Evolutionary conservation across 2,329 filamentous ascomycete species (phyloP).

Genomic region (Rasamsonia emersonii): DNA sequence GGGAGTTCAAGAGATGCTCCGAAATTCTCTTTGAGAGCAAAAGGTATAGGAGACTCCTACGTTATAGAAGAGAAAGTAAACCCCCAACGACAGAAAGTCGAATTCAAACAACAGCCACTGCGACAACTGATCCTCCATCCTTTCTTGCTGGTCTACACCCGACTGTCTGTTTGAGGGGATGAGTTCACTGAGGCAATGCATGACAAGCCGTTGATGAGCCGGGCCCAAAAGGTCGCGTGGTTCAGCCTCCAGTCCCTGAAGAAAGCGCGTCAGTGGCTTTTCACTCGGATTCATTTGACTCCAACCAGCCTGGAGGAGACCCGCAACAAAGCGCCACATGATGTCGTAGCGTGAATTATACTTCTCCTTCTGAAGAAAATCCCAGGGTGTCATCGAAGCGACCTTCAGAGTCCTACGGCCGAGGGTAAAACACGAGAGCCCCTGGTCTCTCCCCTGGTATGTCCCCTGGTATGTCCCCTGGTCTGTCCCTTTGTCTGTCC

Average conservation of each 20-base stretch:
- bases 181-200: conserved; percentile 31
- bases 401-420: not conserved
- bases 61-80: too few species aligned
- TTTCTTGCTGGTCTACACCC: not conserved
- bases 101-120: conserved; percentile 5
- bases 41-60: too few species aligned
- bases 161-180: not conserved
- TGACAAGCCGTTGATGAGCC: conserved; percentile 30
- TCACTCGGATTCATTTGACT: conserved; percentile 8
- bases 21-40: not conserved
- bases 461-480: conserved; percentile 4
- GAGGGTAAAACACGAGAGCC: conserved; percentile 1
- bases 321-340: conserved; percentile 37
- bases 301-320: conserved; percentile 20
- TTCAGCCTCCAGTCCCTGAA: conserved; percentile 22
- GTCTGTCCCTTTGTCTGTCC: conserved; percentile 12
- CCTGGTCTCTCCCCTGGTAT: too few species aligned
- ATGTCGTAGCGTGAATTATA: conserved; percentile 33
- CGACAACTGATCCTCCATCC: not conserved
- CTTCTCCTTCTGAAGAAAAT: conserved; percentile 29
- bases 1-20: too few species aligned
- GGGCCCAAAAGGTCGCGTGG: conserved; percentile 31
- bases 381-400: conserved; percentile 2
- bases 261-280: conserved; percentile 15
- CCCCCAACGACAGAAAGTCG: too few species aligned